Evolutionary conservation across 2,329 filamentous ascomycete species (phyloP), one percentile per base, ranked within the genome.

Genomic region (Aspergillus ustus): DNA sequence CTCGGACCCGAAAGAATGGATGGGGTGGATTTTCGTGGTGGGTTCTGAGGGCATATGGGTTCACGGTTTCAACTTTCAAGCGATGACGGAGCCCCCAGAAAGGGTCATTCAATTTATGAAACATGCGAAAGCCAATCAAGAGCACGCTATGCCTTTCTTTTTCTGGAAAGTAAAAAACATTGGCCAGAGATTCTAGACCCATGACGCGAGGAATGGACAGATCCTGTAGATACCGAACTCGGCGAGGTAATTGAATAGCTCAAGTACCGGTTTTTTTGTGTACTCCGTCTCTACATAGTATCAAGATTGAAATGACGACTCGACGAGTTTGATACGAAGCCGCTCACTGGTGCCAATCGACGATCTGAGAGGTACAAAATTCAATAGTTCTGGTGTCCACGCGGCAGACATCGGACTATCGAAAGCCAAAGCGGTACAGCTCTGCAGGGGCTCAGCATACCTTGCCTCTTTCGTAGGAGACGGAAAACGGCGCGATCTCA

Each of bases 321-420:
- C 34, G 11, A 40, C 34, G 13, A 17, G 34, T 25, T 25, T 25
- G 25, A 25, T 25, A 25, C 25, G 25, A 25, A 25, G 25, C 11
- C 13, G 34, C 34, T 40, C 34, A 40, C 34, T 40, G 34, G 34
- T 40, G 34, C 34, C 34, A 40, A 40, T 40, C 34, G 34, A 40
- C 11, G 34, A 40, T 40, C 34, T 40, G 34, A 40, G 34, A 40
- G 34, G 34, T 4, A 13, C 11, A 40, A 40, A 40, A 40, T 40
- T 40, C 34, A 40, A 40, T 40, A 40, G 34, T 15, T 13, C 34
- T 40, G 9, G 34, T 40, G 34, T 40, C 34, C 34, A 40, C 31
- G 31, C 50, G 50, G 50, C 50, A 52, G 34, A 22, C 31, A 43
- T 25, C 50, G 31, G 37, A 52, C 50, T 37, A 52, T 40, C 50